Percentiles rank a stretch among this genome's conserved stretches.
Evolutionary conservation across 805 yeast genomes (phyloP).

Genomic region (Wickerhamomyces sydowiorum): DNA sequence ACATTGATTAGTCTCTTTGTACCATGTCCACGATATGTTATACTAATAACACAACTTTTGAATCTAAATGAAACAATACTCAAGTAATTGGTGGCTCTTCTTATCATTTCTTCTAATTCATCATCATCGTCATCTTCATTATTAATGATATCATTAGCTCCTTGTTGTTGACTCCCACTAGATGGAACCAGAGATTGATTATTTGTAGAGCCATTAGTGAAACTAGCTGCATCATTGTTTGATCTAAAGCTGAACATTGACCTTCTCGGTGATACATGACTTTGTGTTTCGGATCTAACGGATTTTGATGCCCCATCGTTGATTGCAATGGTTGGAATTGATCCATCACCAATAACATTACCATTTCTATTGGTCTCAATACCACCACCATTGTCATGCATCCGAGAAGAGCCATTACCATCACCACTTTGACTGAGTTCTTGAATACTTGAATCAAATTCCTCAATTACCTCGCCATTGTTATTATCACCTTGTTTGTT

Average conservation of each 20-base stretch:
- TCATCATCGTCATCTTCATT: constrained; percentile 13
- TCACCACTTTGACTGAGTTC: neutral
- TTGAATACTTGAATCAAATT: neutral
- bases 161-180: no score
- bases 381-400: neutral
- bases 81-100: constrained; percentile 67
- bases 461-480: neutral
- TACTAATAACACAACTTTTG: constrained; percentile 45
- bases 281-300: neutral
- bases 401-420: neutral
- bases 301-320: neutral
- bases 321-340: neutral
- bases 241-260: constrained; percentile 8
- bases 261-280: constrained; percentile 2
- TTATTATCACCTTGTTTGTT: neutral
- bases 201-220: constrained; percentile 1
- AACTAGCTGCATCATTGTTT: constrained; percentile 4
- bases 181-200: no score
- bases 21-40: constrained; percentile 77
- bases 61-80: constrained; percentile 57
- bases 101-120: constrained; percentile 59
- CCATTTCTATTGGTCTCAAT: neutral
- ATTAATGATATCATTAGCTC: neutral
- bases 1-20: constrained; percentile 67
- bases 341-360: no score